Base-by-base conservation (phyloP, 805 yeast genomes). In the Grigorovia yakushimaensis region DNA sequence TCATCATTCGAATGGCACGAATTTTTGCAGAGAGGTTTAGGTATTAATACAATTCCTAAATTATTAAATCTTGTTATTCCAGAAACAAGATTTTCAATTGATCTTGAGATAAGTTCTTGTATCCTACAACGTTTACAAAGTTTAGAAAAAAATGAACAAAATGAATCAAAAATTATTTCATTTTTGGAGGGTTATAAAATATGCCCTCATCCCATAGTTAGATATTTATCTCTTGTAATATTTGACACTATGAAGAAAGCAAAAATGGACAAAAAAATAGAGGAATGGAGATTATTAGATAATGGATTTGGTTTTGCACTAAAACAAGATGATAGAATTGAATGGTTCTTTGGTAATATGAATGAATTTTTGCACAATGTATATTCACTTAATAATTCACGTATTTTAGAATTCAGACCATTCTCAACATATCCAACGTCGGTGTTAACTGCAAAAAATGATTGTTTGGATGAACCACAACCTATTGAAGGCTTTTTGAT, bases 401-500 rank as follows among this genome's bases (percentile, higher is more conserved):
- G 77, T 56, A 71, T 68, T 39, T 59, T 88, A n/a, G 91, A 88
- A 58, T 61, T 84, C 19, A 68, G 94, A 39, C 71, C 67, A 18
- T 58, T 73, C 22, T 53, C 59, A 15, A 73, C 72, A 46, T 70
- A 71, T 48, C 68, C 76, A 4, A 58, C 67, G 44, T 37, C 40
- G 2, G 57, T 70, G 1, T 36, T 17, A 3, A 44, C 46, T 45
- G 27, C 54, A 30, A 55, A 53, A 36, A 64, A 60, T 2, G 47
- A 49, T 8, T 40, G 45, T 9, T 8, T 71, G 18, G 43, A 52
- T 0, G 95, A 84, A 58, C 96, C 96, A 0, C 45, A 66, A 0
- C 81, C 95, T 0, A 62, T 88, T 9, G 98, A 91, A 65, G 98
- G 98, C 0, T 88, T 84, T 59, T 61, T 89, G 19, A 67, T 77